Conservation (phyloP, 2,329 filamentous ascomycete species). For the Diplodia sapinea region DNA sequence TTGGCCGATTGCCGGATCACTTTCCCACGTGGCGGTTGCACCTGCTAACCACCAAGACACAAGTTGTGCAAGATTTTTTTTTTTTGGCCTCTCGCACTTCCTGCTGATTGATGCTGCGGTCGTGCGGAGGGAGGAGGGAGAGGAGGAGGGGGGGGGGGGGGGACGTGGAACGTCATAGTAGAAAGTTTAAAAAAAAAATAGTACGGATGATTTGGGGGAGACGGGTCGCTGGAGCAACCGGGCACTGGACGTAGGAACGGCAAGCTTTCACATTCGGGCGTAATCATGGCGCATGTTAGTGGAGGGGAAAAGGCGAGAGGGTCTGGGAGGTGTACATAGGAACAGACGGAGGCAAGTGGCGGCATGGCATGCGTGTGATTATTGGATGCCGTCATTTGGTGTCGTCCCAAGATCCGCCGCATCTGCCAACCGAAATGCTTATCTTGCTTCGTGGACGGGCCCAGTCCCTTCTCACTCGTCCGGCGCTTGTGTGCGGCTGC, state of each 20-base stretch:
- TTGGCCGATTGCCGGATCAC: neutral
- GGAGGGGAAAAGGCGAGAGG: neutral
- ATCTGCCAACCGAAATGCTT: neutral
- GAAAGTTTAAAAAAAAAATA: neutral
- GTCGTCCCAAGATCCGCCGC: neutral
- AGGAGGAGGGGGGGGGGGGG: no score
- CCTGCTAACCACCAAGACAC: neutral
- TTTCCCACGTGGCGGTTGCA: conserved; percentile 8
- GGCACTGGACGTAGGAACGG: neutral
- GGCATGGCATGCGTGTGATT: neutral
- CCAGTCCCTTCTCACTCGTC: neutral
- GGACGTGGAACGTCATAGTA: neutral
- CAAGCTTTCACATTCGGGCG: neutral
- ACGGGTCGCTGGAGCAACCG: neutral
- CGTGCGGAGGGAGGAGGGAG: neutral
- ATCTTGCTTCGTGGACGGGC: neutral
- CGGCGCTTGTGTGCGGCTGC: neutral
- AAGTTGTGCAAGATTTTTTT: neutral
- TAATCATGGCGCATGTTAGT: neutral
- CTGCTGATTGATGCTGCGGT: neutral
- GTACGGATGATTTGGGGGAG: neutral
- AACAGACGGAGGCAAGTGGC: neutral
- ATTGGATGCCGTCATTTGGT: neutral
- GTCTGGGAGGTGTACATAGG: neutral
- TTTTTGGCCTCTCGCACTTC: neutral